Base-by-base conservation (phyloP, 345 rosid species). In the Corchorus olitorius region DNA sequence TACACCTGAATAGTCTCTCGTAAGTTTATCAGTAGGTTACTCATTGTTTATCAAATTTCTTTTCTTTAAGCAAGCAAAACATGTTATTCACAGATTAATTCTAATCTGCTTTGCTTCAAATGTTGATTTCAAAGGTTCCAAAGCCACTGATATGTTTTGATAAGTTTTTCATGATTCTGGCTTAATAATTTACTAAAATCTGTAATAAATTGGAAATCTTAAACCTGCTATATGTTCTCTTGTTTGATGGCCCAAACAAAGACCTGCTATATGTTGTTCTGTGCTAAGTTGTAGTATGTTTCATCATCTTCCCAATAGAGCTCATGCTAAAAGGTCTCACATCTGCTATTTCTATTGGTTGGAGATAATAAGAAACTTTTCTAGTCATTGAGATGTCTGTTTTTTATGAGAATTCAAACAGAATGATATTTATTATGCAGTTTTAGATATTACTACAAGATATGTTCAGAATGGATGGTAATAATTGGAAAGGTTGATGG, bases 361-460 rank as follows among this genome's bases (percentile, higher is more conserved):
- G 1, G 64, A 27, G 33, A 59, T 20, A 22, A 22, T 22, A 59
- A 59, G 35, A 59, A 59, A 59, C 64, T 59, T 27, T 59, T 11
- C 15, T 59, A 27, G 63, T 59, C 63, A 11, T 60, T 27, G 12
- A 12, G 41, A 60, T 13, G 33, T 33, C 64, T 27, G 27, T 60
- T 9, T 10, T 59, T 5, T 14, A 11, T 3, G 3, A 27, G 60
- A 49, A 33, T 33, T 20, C 33, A 9, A 27, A 52, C 16, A 17
- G 4, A 70, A 50, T 68, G 41, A 39, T 27, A 7, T 46, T 22
- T 22, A 13, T 48, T 22, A 22, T 46, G 54, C 39, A 5, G 22
- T 8, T 67, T 20, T 52, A 46, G 41, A 68, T 68, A 49, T 48
- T 37, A 69, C 15, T 50, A 69, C 59, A 33, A 33, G 43, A 69